These are phyloP conservation scores for Sambucus nigra DNA, from an alignment of 129 eudicot species.

Conservation along the genomic window DNA sequence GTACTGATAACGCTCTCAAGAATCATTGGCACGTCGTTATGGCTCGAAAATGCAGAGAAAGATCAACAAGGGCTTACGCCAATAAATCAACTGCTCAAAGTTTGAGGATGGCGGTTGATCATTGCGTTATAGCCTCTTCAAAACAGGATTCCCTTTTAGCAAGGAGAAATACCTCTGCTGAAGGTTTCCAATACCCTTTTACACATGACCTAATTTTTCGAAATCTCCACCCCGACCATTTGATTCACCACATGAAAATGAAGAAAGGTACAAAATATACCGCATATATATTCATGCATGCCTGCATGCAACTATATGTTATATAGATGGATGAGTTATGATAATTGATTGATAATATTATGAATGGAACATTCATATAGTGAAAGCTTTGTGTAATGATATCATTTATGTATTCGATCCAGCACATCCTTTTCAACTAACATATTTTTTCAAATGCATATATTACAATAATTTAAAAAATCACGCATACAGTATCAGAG, in stretches of 20 bases:
- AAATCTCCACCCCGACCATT: background rate
- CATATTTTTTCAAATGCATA: no score
- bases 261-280: constrained; percentile 26
- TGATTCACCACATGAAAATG: constrained; percentile 21
- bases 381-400: no score
- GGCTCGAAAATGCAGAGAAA: constrained; percentile 60
- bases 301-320: background rate
- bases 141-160: background rate
- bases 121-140: background rate
- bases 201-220: background rate
- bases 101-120: background rate
- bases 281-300: background rate
- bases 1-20: constrained; percentile 84
- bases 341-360: no score
- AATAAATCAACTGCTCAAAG: constrained; percentile 12
- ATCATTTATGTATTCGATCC: no score
- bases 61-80: constrained; percentile 21
- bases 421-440: no score
- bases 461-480: no score
- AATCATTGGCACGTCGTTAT: constrained; percentile 92
- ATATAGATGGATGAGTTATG: no score
- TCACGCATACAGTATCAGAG: no score
- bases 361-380: no score
- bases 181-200: constrained; percentile 16
- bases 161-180: background rate